Evolutionary conservation across 768 basidiomycete genomes (phyloP).

Genomic region (Xerocomus brunneocitrinus): DNA sequence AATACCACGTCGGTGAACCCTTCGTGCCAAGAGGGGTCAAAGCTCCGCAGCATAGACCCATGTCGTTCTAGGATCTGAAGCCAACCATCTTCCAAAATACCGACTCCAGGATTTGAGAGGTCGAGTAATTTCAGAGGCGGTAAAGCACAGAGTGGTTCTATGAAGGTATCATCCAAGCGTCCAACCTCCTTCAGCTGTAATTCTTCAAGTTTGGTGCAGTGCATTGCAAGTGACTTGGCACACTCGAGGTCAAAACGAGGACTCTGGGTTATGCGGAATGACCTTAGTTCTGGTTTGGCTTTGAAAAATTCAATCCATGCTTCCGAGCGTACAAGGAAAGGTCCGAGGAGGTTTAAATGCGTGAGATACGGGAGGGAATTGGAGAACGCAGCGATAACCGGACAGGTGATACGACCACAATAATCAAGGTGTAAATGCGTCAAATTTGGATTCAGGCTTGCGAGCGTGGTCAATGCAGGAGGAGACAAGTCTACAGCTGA

Average conservation of each 20-base stretch:
- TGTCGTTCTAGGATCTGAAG: constrained; percentile 50
- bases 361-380: constrained; percentile 60
- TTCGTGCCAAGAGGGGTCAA: constrained; percentile 70
- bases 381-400: constrained; percentile 55
- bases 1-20: constrained; percentile 60
- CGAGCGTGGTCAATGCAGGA: constrained; percentile 63
- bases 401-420: constrained; percentile 77
- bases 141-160: constrained; percentile 42
- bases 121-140: constrained; percentile 56
- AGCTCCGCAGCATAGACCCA: constrained; percentile 50
- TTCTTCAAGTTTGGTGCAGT: constrained; percentile 52
- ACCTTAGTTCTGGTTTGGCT: constrained; percentile 55
- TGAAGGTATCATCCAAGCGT: constrained; percentile 59
- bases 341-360: constrained; percentile 78
- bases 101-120: constrained; percentile 56
- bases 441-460: constrained; percentile 80
- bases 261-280: constrained; percentile 79
- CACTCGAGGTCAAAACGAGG: constrained; percentile 80
- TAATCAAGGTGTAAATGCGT: constrained; percentile 74
- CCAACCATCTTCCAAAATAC: constrained; percentile 53
- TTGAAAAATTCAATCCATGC: constrained; percentile 77
- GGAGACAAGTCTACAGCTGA: constrained; percentile 58
- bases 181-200: constrained; percentile 80
- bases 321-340: constrained; percentile 72
- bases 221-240: constrained; percentile 49